These are phyloP conservation scores for Podaxis rugospora DNA, from an alignment of 768 basidiomycete genomes.

Conservation along the genomic window DNA sequence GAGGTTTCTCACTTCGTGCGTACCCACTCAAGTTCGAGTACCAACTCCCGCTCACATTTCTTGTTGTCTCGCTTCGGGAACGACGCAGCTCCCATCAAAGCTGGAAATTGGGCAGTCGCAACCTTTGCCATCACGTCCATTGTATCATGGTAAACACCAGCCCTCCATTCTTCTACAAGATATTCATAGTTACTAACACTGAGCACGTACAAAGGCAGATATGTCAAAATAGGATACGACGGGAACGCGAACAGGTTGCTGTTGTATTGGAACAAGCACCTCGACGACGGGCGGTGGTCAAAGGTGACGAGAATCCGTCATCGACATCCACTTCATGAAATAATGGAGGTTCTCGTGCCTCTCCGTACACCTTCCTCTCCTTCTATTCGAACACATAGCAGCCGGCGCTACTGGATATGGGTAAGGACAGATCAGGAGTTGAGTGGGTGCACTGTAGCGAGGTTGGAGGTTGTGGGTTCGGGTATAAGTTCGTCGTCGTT, in stretches of 20 bases:
- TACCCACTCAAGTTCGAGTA: constrained; percentile 8
- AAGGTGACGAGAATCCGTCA: neutral
- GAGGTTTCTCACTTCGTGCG: constrained; percentile 63
- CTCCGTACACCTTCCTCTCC: neutral
- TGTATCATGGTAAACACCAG: constrained; percentile 52
- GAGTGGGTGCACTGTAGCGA: neutral
- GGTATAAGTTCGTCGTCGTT: constrained; percentile 6
- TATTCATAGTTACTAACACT: neutral
- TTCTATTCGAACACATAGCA: neutral
- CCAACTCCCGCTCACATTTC: neutral
- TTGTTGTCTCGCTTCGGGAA: neutral
- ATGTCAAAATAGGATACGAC: constrained; percentile 51
- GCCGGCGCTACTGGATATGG: neutral
- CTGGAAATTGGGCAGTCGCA: constrained; percentile 76
- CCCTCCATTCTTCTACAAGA: neutral
- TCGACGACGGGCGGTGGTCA: constrained; percentile 5
- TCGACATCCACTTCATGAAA: constrained; percentile 6
- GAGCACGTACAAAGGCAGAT: constrained; percentile 43
- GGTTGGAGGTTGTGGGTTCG: neutral
- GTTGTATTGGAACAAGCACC: constrained; percentile 5
- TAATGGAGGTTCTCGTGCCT: too few species aligned
- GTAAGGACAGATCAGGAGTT: neutral
- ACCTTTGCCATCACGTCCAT: constrained; percentile 66
- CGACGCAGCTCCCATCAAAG: constrained; percentile 51
- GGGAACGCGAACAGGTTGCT: constrained; percentile 51